Evolutionary conservation across 345 rosid genomes (phyloP), one percentile per base, ranked within the genome.

Genomic region (Eutrema heterophyllum): DNA sequence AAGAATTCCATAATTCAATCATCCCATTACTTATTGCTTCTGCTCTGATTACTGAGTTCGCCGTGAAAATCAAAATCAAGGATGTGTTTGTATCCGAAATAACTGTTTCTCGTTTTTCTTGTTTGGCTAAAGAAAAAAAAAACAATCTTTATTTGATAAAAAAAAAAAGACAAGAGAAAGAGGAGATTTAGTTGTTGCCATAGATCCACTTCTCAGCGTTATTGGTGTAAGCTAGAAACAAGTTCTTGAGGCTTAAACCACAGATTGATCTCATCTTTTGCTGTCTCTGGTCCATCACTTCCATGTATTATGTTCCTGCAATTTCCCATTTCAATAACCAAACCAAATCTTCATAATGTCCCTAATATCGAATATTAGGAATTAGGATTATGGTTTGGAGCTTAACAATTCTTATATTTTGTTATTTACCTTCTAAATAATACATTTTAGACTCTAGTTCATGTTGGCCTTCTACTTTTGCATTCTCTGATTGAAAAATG

Each of bases 261-360:
- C 72, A 95, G 74, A 57, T 56, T 80, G 56, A 92, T 92, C 86
- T 95, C 97, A 66, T 92, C 90, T 75, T 87, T 87, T 38, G 99
- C 99, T 1, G 99, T 95, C 83, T 95, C 97, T 5, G 96, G 97
- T 58, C 97, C 99, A 74, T 95, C 99, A 49, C 99, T 95, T 68
- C 99, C 99, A 35, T 95, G 99, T 48, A 95, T 95, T 78, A 95
- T 92, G 67, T 95, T 95, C 81, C 97, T 95, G 55, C 84, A 51
- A 48, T 40, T 38, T 29, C 66, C 54, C 71, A 63, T 62, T 54
- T 70, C 41, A 63, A 9, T 54, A 6, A 54, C 60, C 59, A 66
- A 26, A 4, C 21, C 9, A 9, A 56, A 57, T 57, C 29, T 53
- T 7, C 16, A 18, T 2, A 39, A 53, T 41, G 62, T 52, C 18